A percentile compares a stretch with the other conserved stretches of the same genome.
phyloP scores from a whole-genome alignment of 108 stramenopile species.

The Cyclotella sp. region DNA sequence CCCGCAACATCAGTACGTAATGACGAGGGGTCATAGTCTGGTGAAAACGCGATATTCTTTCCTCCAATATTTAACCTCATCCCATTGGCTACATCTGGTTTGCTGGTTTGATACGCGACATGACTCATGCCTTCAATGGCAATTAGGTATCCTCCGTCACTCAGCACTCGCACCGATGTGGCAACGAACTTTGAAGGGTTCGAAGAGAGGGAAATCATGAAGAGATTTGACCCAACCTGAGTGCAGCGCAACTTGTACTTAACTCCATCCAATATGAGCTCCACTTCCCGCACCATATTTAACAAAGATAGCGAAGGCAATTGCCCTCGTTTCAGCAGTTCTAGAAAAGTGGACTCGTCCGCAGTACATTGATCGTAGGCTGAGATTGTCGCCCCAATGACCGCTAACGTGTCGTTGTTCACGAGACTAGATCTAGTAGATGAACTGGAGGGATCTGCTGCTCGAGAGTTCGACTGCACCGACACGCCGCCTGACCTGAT shows the following conservation, averaged over 20 bases:
- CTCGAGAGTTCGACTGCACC: conserved; percentile 8
- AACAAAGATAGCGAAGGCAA: conserved; percentile 86
- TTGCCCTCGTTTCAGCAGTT: conserved; percentile 88
- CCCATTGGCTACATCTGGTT: conserved; percentile 74
- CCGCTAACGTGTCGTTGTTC: conserved; percentile 70
- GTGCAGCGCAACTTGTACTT: conserved; percentile 90
- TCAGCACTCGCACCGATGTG: conserved; percentile 87
- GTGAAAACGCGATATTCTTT: conserved; percentile 91
- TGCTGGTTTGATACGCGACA: conserved; percentile 90
- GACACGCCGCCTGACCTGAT: conserved; percentile 77
- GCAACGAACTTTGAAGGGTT: conserved; percentile 56
- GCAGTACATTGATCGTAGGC: conserved; percentile 69
- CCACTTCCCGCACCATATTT: conserved; percentile 77
- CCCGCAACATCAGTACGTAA: conserved; percentile 95
- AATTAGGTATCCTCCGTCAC: conserved; percentile 97
- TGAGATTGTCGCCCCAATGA: conserved; percentile 79
- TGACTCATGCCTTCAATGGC: conserved; percentile 90
- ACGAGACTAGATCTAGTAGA: conserved; percentile 14
- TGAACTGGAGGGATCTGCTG: background rate
- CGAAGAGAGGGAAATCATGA: conserved; percentile 62
- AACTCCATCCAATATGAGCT: conserved; percentile 92
- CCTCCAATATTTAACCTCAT: conserved; percentile 91
- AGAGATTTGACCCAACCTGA: conserved; percentile 73
- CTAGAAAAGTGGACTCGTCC: conserved; percentile 77
- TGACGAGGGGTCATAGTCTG: conserved; percentile 97